phyloP scores from a whole-genome alignment of 1,284 basidiomycete species.

The Schizophyllum commune region DNA sequence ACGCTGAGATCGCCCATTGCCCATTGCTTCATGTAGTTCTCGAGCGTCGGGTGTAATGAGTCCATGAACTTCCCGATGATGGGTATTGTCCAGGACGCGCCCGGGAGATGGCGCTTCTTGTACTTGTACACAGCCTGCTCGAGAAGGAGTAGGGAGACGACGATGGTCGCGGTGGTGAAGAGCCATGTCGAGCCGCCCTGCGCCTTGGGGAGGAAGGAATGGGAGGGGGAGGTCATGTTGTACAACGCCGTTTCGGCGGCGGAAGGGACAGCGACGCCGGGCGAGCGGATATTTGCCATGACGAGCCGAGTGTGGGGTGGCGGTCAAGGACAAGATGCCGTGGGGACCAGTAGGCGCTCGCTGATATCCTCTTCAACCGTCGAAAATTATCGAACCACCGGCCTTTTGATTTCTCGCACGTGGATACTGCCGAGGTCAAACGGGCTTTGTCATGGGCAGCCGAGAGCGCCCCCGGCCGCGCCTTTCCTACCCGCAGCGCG shows the following conservation, averaged over 20 bases:
- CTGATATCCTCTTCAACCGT: background rate
- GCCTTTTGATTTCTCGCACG: background rate
- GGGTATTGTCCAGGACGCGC: conserved; percentile 87
- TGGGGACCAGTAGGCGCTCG: background rate
- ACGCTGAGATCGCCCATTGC: conserved; percentile 77
- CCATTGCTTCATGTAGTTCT: conserved; percentile 88
- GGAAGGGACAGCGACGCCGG: conserved; percentile 34
- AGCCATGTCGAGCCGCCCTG: conserved; percentile 42
- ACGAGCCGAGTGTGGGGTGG: conserved; percentile 6
- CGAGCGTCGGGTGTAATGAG: conserved; percentile 82
- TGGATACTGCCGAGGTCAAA: background rate
- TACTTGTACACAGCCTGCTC: conserved; percentile 82
- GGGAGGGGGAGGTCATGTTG: conserved; percentile 37
- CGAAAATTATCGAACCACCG: background rate
- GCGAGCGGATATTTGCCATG: conserved; percentile 29
- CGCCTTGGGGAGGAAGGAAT: conserved; percentile 30
- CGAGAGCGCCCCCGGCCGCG: too few relatives aligned
- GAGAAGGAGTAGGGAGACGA: conserved; percentile 60
- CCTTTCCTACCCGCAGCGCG: too few relatives aligned
- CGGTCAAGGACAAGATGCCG: background rate
- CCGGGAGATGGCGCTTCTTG: conserved; percentile 85
- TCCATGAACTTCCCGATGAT: conserved; percentile 91
- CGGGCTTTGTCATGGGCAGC: too few relatives aligned
- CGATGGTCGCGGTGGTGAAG: conserved; percentile 55
- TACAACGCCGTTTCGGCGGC: conserved; percentile 34